Conservation (phyloP, 1,139 yeast genomes). For the Scheffersomyces stambukii region DNA sequence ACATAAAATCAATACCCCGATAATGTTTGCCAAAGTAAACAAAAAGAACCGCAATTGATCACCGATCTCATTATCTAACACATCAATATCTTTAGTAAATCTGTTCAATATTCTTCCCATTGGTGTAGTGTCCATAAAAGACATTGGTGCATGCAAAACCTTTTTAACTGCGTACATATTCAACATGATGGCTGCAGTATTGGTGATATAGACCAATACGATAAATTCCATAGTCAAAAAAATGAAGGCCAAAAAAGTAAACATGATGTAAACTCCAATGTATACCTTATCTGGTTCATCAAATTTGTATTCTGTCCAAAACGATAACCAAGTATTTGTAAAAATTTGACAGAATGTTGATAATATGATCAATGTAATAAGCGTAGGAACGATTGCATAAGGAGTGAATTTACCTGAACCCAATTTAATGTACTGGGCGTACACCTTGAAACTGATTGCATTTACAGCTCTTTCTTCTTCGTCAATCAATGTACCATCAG, state of each 20-base stretch:
- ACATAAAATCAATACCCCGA: conserved; percentile 67
- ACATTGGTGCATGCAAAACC: conserved; percentile 61
- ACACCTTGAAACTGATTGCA: conserved; percentile 26
- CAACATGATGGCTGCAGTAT: conserved; percentile 42
- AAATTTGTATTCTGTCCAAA: conserved; percentile 68
- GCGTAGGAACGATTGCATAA: conserved; percentile 15
- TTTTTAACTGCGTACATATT: conserved; percentile 51
- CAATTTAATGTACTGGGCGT: conserved; percentile 42
- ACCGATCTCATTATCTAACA: conserved; percentile 71
- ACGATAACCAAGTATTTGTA: conserved; percentile 80
- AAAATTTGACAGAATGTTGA: conserved; percentile 62
- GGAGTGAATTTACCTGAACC: conserved; percentile 51
- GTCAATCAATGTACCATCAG: conserved; percentile 28
- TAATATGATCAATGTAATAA: conserved; percentile 27
- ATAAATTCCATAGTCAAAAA: conserved; percentile 42
- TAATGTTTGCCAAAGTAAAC: conserved; percentile 46
- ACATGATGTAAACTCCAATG: conserved; percentile 67
- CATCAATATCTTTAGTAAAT: conserved; percentile 81
- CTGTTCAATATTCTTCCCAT: conserved; percentile 59
- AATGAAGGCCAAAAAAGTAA: conserved; percentile 38
- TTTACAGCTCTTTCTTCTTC: conserved; percentile 39
- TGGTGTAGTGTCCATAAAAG: conserved; percentile 61
- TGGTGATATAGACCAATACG: conserved; percentile 47
- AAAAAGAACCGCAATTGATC: conserved; percentile 52
- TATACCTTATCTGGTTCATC: conserved; percentile 48